A percentile compares a stretch with the other conserved stretches of the same genome.
Conservation (phyloP, 331 rosid genomes). For the Telfairia occidentalis region DNA sequence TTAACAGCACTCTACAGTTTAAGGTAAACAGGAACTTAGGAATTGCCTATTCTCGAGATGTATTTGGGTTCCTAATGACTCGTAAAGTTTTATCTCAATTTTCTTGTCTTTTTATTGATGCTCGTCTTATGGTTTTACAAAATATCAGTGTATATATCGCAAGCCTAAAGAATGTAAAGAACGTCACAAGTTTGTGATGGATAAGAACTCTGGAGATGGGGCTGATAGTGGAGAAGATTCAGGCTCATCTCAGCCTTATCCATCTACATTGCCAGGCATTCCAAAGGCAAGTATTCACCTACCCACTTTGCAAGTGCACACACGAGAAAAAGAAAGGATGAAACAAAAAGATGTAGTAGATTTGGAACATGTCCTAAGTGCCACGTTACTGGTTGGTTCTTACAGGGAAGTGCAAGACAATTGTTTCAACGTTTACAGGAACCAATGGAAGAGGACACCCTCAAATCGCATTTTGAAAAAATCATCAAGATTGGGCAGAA, state of each 20-base stretch:
- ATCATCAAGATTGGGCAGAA: conserved; percentile 86
- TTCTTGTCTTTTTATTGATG: background rate
- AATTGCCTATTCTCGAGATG: background rate
- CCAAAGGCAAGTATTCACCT: conserved; percentile 64
- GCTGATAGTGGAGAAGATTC: conserved; percentile 99
- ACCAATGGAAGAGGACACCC: conserved; percentile 94
- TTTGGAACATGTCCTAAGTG: background rate
- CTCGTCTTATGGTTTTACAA: conserved; percentile 16
- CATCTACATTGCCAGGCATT: conserved; percentile 92
- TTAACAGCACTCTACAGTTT: conserved; percentile 74
- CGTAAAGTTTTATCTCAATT: background rate
- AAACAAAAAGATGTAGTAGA: background rate
- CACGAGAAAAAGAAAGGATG: background rate
- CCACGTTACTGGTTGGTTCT: conserved; percentile 6
- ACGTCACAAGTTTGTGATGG: conserved; percentile 88
- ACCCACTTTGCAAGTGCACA: background rate
- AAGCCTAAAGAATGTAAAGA: conserved; percentile 96
- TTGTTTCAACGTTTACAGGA: conserved; percentile 90
- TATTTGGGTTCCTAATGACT: background rate
- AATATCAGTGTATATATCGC: conserved; percentile 79
- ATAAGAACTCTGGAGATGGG: conserved; percentile 79
- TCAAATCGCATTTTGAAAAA: conserved; percentile 88
- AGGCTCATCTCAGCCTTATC: conserved; percentile 96
- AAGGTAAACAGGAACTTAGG: conserved; percentile 42
- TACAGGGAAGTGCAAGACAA: conserved; percentile 98